Evolutionary conservation across 768 basidiomycete species (phyloP).

Genomic region (Tricholoma sp.): DNA sequence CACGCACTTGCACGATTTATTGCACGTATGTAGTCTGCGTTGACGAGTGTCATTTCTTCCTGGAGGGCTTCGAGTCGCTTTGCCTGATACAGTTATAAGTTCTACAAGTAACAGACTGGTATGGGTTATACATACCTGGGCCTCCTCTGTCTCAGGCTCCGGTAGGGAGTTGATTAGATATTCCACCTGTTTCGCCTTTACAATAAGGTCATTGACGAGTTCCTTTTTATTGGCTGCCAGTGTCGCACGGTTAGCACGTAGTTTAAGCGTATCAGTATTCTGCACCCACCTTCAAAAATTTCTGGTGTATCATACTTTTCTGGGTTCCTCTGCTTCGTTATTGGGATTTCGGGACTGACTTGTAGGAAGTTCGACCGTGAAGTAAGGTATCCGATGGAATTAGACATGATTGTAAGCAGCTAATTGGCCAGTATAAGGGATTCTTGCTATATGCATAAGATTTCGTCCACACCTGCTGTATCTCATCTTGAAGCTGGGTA

Average conservation of each 20-base stretch:
- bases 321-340: slow-evolving; percentile 72
- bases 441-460: background rate
- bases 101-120: background rate
- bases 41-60: slow-evolving; percentile 64
- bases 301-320: slow-evolving; percentile 71
- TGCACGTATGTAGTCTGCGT: slow-evolving; percentile 70
- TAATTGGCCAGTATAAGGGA: slow-evolving; percentile 20
- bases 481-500: slow-evolving; percentile 92
- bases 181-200: slow-evolving; percentile 88
- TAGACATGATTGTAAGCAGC: slow-evolving; percentile 88
- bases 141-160: slow-evolving; percentile 71
- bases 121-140: slow-evolving; percentile 44
- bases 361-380: slow-evolving; percentile 72
- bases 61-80: slow-evolving; percentile 64
- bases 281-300: slow-evolving; percentile 62
- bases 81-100: slow-evolving; percentile 36
- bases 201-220: slow-evolving; percentile 75
- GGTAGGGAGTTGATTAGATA: slow-evolving; percentile 78
- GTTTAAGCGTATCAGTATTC: background rate
- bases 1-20: slow-evolving; percentile 73
- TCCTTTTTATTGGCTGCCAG: slow-evolving; percentile 74
- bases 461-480: slow-evolving; percentile 63
- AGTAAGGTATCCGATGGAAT: slow-evolving; percentile 75
- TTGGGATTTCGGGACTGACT: slow-evolving; percentile 73
- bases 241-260: background rate